Conservation (phyloP, 495 filamentous ascomycete genomes). For the Lineolata rhizophorae region DNA sequence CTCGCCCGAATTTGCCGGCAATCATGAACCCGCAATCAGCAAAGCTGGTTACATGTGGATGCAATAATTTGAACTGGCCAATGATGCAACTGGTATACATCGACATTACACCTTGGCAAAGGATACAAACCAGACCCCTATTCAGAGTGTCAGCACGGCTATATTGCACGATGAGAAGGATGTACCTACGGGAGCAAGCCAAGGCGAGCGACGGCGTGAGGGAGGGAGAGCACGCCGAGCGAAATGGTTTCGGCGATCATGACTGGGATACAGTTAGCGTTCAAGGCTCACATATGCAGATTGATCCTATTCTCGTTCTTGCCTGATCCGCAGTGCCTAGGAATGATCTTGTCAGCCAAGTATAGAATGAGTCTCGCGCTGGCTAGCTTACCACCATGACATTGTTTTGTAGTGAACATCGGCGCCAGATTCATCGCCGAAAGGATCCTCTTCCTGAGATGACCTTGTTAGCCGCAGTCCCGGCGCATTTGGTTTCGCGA, state of each 20-base stretch:
- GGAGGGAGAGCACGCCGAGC: slow-evolving; percentile 16
- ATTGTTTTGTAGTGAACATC: slow-evolving; percentile 8
- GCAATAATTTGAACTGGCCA: slow-evolving; percentile 51
- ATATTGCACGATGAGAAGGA: slow-evolving; percentile 1
- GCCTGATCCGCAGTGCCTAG: slow-evolving; percentile 4
- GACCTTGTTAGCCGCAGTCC: too few species aligned
- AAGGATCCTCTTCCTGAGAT: too few species aligned
- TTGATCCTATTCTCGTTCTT: too few species aligned
- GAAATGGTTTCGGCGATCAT: slow-evolving; percentile 21
- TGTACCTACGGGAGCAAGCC: slow-evolving; percentile 12
- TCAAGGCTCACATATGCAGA: too few species aligned
- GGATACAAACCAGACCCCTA: slow-evolving; percentile 28
- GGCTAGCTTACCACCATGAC: slow-evolving; percentile 7
- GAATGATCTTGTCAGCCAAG: slow-evolving; percentile 1
- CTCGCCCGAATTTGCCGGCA: slow-evolving; percentile 37
- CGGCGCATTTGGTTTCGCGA: too few species aligned
- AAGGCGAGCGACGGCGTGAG: slow-evolving; percentile 11
- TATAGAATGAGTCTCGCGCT: background rate
- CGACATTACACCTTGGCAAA: slow-evolving; percentile 39
- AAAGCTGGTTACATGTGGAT: slow-evolving; percentile 51
- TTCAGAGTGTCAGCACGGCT: slow-evolving; percentile 1
- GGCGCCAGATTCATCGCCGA: slow-evolving; percentile 8
- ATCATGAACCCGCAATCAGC: slow-evolving; percentile 49
- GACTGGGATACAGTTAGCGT: too few species aligned
- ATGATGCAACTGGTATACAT: slow-evolving; percentile 63